Evolutionary conservation across 1,284 basidiomycete species (phyloP).

Genomic region (Apiotrichum siamense): DNA sequence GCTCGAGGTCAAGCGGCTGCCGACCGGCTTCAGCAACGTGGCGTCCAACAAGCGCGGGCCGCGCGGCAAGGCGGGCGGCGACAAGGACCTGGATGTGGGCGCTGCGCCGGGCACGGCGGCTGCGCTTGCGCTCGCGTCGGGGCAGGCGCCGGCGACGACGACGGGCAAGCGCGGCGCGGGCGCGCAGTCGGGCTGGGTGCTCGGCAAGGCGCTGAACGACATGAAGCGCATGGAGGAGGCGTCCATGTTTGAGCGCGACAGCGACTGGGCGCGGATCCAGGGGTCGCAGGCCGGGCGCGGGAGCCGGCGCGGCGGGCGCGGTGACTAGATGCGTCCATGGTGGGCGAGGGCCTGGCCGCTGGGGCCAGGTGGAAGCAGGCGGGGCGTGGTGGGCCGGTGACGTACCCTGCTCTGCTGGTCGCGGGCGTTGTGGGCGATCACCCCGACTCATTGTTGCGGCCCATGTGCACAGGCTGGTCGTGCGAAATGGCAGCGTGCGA

Average conservation of each 20-base stretch:
- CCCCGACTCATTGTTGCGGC: too few relatives aligned
- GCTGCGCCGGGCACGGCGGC: conserved; percentile 37
- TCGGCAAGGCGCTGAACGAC: conserved; percentile 45
- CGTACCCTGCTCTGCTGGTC: too few relatives aligned
- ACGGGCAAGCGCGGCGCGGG: conserved; percentile 30
- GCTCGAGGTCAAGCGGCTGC: conserved; percentile 37
- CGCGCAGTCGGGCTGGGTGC: conserved; percentile 34
- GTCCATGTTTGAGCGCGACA: conserved; percentile 41
- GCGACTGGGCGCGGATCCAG: conserved; percentile 46
- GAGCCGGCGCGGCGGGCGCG: conserved; percentile 27
- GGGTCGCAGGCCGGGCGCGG: conserved; percentile 30
- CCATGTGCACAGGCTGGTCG: too few relatives aligned
- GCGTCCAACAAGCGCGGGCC: conserved; percentile 37
- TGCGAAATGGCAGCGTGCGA: too few relatives aligned
- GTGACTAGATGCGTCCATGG: conserved; percentile 30
- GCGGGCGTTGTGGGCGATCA: too few relatives aligned
- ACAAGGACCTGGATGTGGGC: conserved; percentile 22
- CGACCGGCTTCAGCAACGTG: conserved; percentile 21
- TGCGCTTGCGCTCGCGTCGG: conserved; percentile 34
- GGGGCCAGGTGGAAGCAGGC: too few relatives aligned
- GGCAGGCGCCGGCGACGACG: conserved; percentile 20
- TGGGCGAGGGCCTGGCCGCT: too few relatives aligned
- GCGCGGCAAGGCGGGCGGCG: conserved; percentile 28
- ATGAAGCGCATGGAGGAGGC: conserved; percentile 45
- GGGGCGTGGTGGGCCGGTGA: too few relatives aligned